These are phyloP conservation scores for Boletus albobrunnescens DNA, from an alignment of 1,284 basidiomycete species.

Conservation along the genomic window DNA sequence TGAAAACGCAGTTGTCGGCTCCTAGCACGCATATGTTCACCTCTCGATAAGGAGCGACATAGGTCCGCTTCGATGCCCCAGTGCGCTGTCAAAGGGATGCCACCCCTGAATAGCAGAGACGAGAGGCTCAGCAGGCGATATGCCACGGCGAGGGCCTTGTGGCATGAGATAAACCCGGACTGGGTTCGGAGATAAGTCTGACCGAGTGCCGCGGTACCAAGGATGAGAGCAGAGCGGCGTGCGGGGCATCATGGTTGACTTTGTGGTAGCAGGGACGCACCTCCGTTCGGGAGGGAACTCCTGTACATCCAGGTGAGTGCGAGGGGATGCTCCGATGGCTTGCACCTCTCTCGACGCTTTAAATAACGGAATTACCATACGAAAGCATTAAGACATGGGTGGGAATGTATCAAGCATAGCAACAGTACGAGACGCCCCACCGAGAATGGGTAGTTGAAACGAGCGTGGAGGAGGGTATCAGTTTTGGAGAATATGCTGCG, in stretches of 20 bases:
- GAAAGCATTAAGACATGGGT: constrained; percentile 37
- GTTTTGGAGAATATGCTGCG: constrained; percentile 24
- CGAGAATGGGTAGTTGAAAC: constrained; percentile 29
- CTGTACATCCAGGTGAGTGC: constrained; percentile 3
- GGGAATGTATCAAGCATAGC: constrained; percentile 34
- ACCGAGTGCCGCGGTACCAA: constrained; percentile 3
- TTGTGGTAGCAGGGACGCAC: background rate
- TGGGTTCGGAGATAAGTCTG: constrained; percentile 9
- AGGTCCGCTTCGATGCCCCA: constrained; percentile 13
- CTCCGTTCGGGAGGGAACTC: constrained; percentile 9
- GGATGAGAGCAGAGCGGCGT: background rate
- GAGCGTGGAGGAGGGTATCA: constrained; percentile 30
- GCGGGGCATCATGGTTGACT: constrained; percentile 16
- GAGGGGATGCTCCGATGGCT: constrained; percentile 10
- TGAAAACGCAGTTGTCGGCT: constrained; percentile 13
- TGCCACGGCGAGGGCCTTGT: constrained; percentile 9
- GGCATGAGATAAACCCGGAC: constrained; percentile 8
- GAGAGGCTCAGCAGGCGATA: constrained; percentile 2
- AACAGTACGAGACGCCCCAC: constrained; percentile 34
- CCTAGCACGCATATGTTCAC: background rate
- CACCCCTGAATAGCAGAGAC: constrained; percentile 11
- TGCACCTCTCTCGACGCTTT: constrained; percentile 17
- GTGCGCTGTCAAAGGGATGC: constrained; percentile 5
- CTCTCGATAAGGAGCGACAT: constrained; percentile 19
- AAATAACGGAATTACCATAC: constrained; percentile 35